These are phyloP conservation scores for Saccharomyces hybrid DNA, from an alignment of 1,139 yeast species.

Conservation along the genomic window DNA sequence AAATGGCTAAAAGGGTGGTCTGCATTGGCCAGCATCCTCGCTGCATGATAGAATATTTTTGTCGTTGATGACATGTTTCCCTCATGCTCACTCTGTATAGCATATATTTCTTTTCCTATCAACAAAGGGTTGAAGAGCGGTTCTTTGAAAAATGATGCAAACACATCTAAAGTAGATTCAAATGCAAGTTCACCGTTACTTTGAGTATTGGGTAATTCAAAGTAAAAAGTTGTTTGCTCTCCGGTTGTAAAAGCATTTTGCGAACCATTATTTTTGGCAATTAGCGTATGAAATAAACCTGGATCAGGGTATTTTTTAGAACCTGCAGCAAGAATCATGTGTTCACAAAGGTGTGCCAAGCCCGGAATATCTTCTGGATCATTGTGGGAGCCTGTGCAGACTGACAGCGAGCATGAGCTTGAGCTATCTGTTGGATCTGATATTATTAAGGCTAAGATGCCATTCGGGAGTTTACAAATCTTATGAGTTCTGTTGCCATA, in stretches of 20 bases:
- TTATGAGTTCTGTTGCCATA: constrained; percentile 36
- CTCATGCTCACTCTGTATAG: constrained; percentile 58
- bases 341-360: constrained; percentile 70
- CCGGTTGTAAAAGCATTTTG: constrained; percentile 63
- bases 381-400: constrained; percentile 55
- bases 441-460: constrained; percentile 43
- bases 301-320: constrained; percentile 47
- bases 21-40: constrained; percentile 42
- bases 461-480: constrained; percentile 45
- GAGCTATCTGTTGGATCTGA: constrained; percentile 48
- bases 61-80: constrained; percentile 39
- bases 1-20: constrained; percentile 60
- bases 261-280: constrained; percentile 46
- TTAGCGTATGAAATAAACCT: constrained; percentile 38
- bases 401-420: constrained; percentile 45
- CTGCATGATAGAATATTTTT: constrained; percentile 51
- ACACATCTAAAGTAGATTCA: constrained; percentile 40
- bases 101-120: constrained; percentile 45
- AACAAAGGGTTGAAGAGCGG: constrained; percentile 44
- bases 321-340: constrained; percentile 50
- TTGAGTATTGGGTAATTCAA: constrained; percentile 44
- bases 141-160: constrained; percentile 43
- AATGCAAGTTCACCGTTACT: constrained; percentile 33
- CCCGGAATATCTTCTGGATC: constrained; percentile 54
- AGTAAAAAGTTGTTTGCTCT: constrained; percentile 53